phyloP scores from a whole-genome alignment of 305 asterid genomes.

The Ilex paraguariensis region DNA sequence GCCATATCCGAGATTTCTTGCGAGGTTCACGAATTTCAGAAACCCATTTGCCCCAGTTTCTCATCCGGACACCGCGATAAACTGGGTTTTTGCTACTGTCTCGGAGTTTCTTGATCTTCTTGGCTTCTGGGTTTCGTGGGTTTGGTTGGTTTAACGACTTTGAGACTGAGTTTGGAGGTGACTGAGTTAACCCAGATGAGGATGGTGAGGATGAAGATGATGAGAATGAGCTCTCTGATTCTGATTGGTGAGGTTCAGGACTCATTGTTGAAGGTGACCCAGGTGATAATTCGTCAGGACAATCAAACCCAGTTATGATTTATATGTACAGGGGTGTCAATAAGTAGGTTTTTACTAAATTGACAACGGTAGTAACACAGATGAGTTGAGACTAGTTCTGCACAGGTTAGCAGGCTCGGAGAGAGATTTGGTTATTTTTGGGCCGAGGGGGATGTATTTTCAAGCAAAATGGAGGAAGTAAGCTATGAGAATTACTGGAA shows the following conservation, averaged over 20 bases:
- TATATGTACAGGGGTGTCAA: neutral
- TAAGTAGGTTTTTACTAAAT: neutral
- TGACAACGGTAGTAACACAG: neutral
- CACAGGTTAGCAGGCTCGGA: no score
- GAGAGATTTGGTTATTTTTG: no score
- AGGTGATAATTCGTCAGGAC: neutral
- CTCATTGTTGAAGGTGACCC: neutral
- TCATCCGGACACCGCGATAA: conserved; percentile 8
- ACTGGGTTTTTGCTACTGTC: neutral
- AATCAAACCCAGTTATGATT: neutral
- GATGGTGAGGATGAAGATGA: no score
- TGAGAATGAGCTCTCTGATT: neutral
- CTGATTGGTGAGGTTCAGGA: neutral
- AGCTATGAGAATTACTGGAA: no score
- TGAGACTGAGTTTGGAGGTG: no score
- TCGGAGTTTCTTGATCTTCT: conserved; percentile 1
- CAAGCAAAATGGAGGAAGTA: no score
- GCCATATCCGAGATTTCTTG: conserved; percentile 12
- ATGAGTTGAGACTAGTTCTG: no score
- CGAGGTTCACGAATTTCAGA: conserved; percentile 10
- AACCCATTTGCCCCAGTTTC: conserved; percentile 12
- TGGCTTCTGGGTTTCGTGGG: conserved; percentile 1
- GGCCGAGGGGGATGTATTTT: no score
- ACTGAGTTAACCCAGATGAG: no score
- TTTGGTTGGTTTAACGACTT: no score